Evolutionary conservation across 768 basidiomycete species (phyloP), one percentile per base, ranked within the genome.

Genomic region (Xanthoconium purpureum): DNA sequence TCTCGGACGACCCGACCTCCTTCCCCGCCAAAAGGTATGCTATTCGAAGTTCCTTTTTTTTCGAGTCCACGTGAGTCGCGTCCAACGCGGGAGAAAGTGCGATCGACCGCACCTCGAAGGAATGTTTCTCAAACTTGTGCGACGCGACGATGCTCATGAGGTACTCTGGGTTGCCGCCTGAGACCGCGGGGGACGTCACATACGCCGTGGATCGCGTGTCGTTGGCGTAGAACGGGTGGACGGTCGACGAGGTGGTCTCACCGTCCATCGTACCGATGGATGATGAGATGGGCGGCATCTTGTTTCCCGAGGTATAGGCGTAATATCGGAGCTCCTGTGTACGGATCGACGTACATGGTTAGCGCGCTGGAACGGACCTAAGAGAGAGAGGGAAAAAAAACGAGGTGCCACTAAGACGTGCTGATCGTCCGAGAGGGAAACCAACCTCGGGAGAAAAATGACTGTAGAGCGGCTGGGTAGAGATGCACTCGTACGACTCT

Each of bases 31-130:
- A 66, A 35, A 74, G 56, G 53, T 59, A 78, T 0, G 80, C 80
- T 45, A 83, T 60, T 44, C 80, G 80, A 39, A 83, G 75, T 69
- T 84, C 82, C 82, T 84, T 17, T 18, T 50, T n/a, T n/a, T n/a
- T n/a, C n/a, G 37, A 24, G 18, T 18, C 12, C 17, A 33, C 45
- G 30, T 46, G 45, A 46, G 45, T 33, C 32, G 15, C 10, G 32
- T 33, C 32, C 15, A 13, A 6, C 15, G 12, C 11, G 14, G n/a
- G 42, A 33, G 17, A 33, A 7, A 32, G 32, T 36, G 6, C 13
- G 11, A 13, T 32, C 29, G n/a, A 11, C 29, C 65, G 55, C 45
- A 81, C 82, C 77, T 83, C 82, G 59, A 80, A 75, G 47, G 78
- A 77, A 56, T 81, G 81, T 50, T 74, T 71, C 7, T 71, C 67